Evolutionary conservation across 2,329 filamentous ascomycete species (phyloP).

Genomic region (Berkeleyomyces rouxiae): DNA sequence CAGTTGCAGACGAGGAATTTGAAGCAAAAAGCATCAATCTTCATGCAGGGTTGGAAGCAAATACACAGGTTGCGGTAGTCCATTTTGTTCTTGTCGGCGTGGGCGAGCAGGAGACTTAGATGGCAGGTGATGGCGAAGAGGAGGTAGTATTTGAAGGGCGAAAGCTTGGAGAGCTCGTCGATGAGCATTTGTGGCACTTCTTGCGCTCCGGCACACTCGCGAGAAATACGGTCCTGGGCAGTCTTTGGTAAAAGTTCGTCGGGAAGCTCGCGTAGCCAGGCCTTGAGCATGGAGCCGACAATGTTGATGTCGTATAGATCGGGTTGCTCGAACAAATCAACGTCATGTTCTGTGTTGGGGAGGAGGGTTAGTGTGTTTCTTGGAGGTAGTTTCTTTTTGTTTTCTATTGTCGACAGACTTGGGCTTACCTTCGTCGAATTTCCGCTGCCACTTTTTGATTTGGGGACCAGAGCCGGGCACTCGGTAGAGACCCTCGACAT

Average conservation of each 20-base stretch:
- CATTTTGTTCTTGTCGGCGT: conserved; percentile 96
- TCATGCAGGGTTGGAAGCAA: conserved; percentile 94
- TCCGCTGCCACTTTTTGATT: conserved; percentile 83
- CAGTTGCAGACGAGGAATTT: conserved; percentile 89
- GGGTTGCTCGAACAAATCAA: conserved; percentile 73
- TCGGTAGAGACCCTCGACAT: conserved; percentile 84
- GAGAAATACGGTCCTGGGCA: conserved; percentile 62
- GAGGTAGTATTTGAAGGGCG: conserved; percentile 94
- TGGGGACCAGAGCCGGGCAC: conserved; percentile 81
- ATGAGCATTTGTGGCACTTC: conserved; percentile 71
- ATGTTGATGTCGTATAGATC: conserved; percentile 94
- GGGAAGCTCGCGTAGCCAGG: conserved; percentile 86
- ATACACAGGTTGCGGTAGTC: conserved; percentile 90
- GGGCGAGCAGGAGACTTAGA: conserved; percentile 75
- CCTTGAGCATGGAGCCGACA: conserved; percentile 88
- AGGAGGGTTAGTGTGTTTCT: neutral
- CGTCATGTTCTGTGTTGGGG: conserved; percentile 51
- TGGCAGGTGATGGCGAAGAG: conserved; percentile 96
- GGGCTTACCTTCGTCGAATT: conserved; percentile 62
- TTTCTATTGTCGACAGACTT: neutral
- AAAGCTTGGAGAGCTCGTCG: conserved; percentile 83
- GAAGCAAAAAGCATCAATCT: conserved; percentile 89
- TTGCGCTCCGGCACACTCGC: conserved; percentile 63
- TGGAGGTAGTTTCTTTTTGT: neutral
- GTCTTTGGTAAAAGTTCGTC: conserved; percentile 83